A percentile compares a stretch with the other conserved stretches of the same genome.
Evolutionary conservation across 345 rosid genomes (phyloP).

Genomic region (Moricandia moricandioides): DNA sequence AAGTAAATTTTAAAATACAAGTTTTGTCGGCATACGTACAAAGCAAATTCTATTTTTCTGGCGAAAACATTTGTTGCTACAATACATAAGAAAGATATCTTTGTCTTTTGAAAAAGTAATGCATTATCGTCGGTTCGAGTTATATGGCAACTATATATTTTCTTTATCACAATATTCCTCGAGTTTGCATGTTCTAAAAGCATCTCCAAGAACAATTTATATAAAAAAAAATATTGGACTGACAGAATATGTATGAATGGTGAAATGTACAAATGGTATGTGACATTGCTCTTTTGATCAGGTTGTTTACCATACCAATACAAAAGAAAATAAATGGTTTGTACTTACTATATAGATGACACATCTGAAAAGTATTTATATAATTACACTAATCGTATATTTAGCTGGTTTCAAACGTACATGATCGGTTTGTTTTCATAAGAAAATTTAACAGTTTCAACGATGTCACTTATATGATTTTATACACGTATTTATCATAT

Average conservation of each 20-base stretch:
- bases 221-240: not conserved
- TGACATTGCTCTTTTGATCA: not conserved
- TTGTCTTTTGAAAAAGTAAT: not conserved
- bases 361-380: not conserved
- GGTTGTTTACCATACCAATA: not conserved
- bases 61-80: not conserved
- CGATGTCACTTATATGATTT: not conserved
- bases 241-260: not conserved
- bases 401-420: not conserved
- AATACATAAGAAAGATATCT: not conserved
- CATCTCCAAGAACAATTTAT: not conserved
- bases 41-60: not conserved
- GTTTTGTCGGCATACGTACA: slow-evolving; percentile 5
- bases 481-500: not conserved
- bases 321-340: not conserved
- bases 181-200: not conserved
- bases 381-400: not conserved
- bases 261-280: not conserved
- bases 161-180: not conserved
- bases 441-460: not conserved
- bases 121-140: not conserved
- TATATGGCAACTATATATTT: not conserved
- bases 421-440: not conserved
- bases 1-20: not conserved
- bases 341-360: not conserved